Evolutionary conservation across 1,284 basidiomycete genomes (phyloP).

Genomic region (Golubevia pallescens): DNA sequence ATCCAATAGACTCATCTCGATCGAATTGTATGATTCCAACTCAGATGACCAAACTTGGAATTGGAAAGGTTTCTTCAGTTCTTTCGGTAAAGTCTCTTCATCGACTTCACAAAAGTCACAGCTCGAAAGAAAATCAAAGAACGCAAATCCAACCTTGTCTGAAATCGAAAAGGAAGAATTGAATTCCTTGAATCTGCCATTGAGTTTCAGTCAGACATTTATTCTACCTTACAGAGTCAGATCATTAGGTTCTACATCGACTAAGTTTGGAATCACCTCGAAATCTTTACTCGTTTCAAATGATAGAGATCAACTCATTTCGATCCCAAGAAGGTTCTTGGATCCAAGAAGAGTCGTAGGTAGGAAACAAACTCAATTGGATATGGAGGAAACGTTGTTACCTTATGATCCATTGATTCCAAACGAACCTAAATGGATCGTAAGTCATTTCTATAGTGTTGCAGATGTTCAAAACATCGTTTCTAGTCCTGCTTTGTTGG

Average conservation of each 20-base stretch:
- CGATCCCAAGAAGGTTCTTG: slow-evolving; percentile 76
- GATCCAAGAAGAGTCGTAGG: slow-evolving; percentile 80
- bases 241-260: neutral
- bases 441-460: slow-evolving; percentile 75
- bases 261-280: slow-evolving; percentile 12
- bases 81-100: slow-evolving; percentile 17
- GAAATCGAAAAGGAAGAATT: too few relatives aligned
- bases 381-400: slow-evolving; percentile 83
- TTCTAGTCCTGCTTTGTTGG: slow-evolving; percentile 82
- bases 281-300: slow-evolving; percentile 64
- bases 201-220: too few relatives aligned
- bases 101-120: neutral
- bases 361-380: slow-evolving; percentile 76
- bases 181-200: too few relatives aligned
- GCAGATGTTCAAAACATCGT: slow-evolving; percentile 46
- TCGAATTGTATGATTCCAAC: slow-evolving; percentile 37
- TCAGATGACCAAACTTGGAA: slow-evolving; percentile 13
- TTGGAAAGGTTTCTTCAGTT: slow-evolving; percentile 26
- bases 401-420: slow-evolving; percentile 82
- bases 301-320: slow-evolving; percentile 75
- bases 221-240: too few relatives aligned
- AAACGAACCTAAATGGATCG: slow-evolving; percentile 74
- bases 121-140: too few relatives aligned
- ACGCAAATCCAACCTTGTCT: too few relatives aligned
- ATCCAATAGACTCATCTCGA: slow-evolving; percentile 27